Base-by-base conservation (phyloP, 2,329 filamentous ascomycete genomes). In the Neophaeococcomyces mojaviensis region DNA sequence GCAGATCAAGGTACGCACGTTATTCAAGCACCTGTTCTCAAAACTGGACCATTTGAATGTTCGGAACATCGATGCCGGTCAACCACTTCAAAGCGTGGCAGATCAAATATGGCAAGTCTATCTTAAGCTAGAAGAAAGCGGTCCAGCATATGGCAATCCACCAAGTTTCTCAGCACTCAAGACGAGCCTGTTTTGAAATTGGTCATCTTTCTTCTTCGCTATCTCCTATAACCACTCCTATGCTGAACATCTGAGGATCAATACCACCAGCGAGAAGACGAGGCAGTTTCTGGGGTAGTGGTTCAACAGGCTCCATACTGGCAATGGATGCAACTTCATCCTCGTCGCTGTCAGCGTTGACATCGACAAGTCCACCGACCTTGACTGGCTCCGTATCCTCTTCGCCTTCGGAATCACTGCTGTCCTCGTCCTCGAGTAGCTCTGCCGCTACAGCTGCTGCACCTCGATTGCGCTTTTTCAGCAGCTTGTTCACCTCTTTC, bases 1-100 rank as follows among this genome's bases (percentile, higher is more conserved):
- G 79, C 92, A 98, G 68, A 71, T 75, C 49, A 76, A 80, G 8
- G 92, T 97, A 12, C 71, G 86, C 16, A 76, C 81, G 51, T 63
- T 94, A 40, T 96, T 94, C 63, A 75, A 67, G 33, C 68, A 68
- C 10, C 58, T 82, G 54, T 67, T 72, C 51, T 56, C 64, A 4
- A 37, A 50, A 18, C 44, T 57, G 3, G 71, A 74, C 48, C 67
- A 67, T 20, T 69, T 72, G 24, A 71, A 78, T 50, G 72, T 81
- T 46, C 64, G 68, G 26, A 61, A 69, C 4, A 66, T 82, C 39
- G 69, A 83, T 66, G 79, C 77, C 3, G 74, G 74, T 2, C 62
- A 59, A 28, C 54, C 66, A 7, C 53, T 78, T 15, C 70, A 76
- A 22, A 68, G 73, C 28, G 78, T 82, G 9, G 68, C 71, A 22